A percentile compares a stretch with the other conserved stretches of the same genome.
Evolutionary conservation across 2,329 filamentous ascomycete genomes (phyloP).

Genomic region (Arthrinium puccinioides): DNA sequence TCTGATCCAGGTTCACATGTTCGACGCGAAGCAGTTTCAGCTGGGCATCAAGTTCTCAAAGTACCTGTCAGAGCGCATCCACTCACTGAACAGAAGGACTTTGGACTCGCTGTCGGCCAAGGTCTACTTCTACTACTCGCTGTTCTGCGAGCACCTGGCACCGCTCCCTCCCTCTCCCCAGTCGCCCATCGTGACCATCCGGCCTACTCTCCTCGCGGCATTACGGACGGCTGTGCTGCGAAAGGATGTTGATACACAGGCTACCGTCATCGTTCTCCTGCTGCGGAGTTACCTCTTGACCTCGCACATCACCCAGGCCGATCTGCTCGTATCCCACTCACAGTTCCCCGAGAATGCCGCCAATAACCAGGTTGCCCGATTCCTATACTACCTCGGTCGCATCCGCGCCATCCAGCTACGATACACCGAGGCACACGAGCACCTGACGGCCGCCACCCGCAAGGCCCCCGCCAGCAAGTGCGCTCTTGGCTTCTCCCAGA

Average conservation of each 20-base stretch:
- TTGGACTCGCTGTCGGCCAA: conserved; percentile 90
- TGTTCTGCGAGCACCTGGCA: conserved; percentile 87
- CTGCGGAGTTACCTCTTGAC: conserved; percentile 94
- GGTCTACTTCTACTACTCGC: conserved; percentile 95
- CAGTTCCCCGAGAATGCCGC: conserved; percentile 90
- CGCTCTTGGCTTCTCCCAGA: conserved; percentile 91
- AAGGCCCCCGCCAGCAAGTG: conserved; percentile 88
- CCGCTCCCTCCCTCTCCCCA: conserved; percentile 84
- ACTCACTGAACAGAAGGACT: conserved; percentile 84
- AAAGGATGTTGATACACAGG: conserved; percentile 96
- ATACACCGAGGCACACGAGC: conserved; percentile 94
- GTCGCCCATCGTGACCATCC: conserved; percentile 79
- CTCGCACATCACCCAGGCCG: conserved; percentile 93
- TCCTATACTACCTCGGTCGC: conserved; percentile 93
- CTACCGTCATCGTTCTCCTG: conserved; percentile 87
- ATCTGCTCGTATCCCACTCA: conserved; percentile 91
- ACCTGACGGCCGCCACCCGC: conserved; percentile 85
- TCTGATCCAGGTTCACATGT: conserved; percentile 77
- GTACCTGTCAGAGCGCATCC: conserved; percentile 75
- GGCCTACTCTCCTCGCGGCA: conserved; percentile 78
- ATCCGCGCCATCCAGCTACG: conserved; percentile 94
- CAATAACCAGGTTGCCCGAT: conserved; percentile 96
- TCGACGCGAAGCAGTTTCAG: conserved; percentile 75
- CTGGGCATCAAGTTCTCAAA: conserved; percentile 79
- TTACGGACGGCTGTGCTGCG: conserved; percentile 92